These are phyloP conservation scores for Wallacemonas sp. DNA, from an alignment of 208 protist species.

Conservation along the genomic window DNA sequence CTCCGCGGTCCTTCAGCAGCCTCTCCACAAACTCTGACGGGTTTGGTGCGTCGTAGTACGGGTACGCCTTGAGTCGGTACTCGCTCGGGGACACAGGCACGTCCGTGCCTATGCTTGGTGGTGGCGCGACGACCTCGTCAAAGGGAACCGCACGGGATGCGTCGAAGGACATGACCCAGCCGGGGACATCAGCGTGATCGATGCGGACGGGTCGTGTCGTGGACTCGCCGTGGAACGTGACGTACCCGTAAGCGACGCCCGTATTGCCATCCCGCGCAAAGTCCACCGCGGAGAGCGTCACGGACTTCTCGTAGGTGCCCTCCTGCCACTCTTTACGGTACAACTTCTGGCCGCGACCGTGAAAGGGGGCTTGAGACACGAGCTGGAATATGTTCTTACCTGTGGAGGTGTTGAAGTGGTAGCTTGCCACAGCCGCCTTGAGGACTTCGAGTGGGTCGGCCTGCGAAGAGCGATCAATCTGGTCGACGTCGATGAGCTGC, in stretches of 20 bases:
- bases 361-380: slow-evolving; percentile 59
- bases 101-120: slow-evolving; percentile 85
- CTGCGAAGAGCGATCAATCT: slow-evolving; percentile 76
- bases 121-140: slow-evolving; percentile 62
- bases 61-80: slow-evolving; percentile 83
- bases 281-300: slow-evolving; percentile 82
- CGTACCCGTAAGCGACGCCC: slow-evolving; percentile 84
- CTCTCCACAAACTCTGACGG: slow-evolving; percentile 85
- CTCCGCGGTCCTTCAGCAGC: slow-evolving; percentile 84
- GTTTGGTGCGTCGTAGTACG: slow-evolving; percentile 89
- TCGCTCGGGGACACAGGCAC: slow-evolving; percentile 66
- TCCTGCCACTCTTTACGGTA: slow-evolving; percentile 88
- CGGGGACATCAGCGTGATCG: slow-evolving; percentile 68
- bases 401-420: slow-evolving; percentile 84
- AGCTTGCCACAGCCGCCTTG: slow-evolving; percentile 68
- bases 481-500: slow-evolving; percentile 75
- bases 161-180: slow-evolving; percentile 75
- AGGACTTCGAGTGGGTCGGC: slow-evolving; percentile 85
- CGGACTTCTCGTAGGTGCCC: slow-evolving; percentile 88
- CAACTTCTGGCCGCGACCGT: slow-evolving; percentile 78
- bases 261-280: slow-evolving; percentile 74
- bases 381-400: slow-evolving; percentile 88
- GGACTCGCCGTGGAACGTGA: slow-evolving; percentile 88
- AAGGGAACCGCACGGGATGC: slow-evolving; percentile 59
- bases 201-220: slow-evolving; percentile 79